A percentile compares a stretch with the other conserved stretches of the same genome.
Conservation (phyloP, 805 yeast genomes). For the Tetrapisispora fleetii region DNA sequence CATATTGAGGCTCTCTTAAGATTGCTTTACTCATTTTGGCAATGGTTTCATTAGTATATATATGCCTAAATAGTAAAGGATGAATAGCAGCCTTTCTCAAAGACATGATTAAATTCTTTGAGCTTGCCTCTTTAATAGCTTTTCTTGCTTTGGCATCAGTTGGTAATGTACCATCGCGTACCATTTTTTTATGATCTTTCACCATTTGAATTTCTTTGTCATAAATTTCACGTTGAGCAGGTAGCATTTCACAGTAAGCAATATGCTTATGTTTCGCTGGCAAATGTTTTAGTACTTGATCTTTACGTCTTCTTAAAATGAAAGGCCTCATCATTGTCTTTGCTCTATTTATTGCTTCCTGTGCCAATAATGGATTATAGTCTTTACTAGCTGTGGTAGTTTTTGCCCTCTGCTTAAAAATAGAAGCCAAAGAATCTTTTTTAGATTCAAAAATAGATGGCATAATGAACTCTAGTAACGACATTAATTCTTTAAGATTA, state of each 20-base stretch:
- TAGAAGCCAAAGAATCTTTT: constrained; percentile 67
- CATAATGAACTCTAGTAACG: constrained; percentile 81
- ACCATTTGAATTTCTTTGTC: constrained; percentile 42
- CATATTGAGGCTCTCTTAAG: constrained; percentile 70
- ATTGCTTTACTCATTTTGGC: constrained; percentile 65
- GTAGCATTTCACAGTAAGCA: constrained; percentile 54
- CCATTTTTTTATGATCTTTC: constrained; percentile 27
- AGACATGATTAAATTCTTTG: constrained; percentile 71
- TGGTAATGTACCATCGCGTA: constrained; percentile 14
- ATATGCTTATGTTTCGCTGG: constrained; percentile 66
- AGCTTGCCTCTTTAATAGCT: constrained; percentile 28
- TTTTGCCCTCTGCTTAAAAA: constrained; percentile 80
- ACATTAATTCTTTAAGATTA: constrained; percentile 80
- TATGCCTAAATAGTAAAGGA: constrained; percentile 69
- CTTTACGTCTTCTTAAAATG: constrained; percentile 83
- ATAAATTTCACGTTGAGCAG: constrained; percentile 49
- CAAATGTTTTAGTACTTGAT: constrained; percentile 80
- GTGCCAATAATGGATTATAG: constrained; percentile 74
- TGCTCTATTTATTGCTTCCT: constrained; percentile 87
- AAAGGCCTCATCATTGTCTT: constrained; percentile 98
- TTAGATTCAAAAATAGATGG: constrained; percentile 75
- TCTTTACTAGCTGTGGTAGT: constrained; percentile 45
- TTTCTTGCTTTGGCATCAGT: constrained; percentile 22
- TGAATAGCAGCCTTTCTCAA: constrained; percentile 89
- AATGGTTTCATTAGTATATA: constrained; percentile 48